Evolutionary conservation across 2,329 filamentous ascomycete genomes (phyloP).

Genomic region (Phyllosticta citribraziliensis): DNA sequence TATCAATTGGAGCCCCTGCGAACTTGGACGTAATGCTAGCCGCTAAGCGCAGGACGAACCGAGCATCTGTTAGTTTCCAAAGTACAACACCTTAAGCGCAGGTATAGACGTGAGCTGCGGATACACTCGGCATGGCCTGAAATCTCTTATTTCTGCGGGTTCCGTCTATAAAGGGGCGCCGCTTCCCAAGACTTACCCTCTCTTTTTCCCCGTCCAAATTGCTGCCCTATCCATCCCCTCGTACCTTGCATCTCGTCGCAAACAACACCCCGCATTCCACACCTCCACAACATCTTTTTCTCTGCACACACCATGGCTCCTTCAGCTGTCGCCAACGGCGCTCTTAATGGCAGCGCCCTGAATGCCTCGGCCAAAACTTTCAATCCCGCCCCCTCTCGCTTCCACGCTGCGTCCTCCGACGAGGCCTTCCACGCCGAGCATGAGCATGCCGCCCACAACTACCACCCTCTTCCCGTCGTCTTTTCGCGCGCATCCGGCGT

Average conservation of each 20-base stretch:
- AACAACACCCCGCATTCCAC: not conserved
- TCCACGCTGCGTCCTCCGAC: slow-evolving; percentile 70
- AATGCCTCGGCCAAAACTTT: slow-evolving; percentile 5
- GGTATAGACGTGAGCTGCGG: slow-evolving; percentile 15
- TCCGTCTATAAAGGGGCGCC: slow-evolving; percentile 3
- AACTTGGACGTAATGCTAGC: slow-evolving; percentile 10
- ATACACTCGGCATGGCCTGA: slow-evolving; percentile 6
- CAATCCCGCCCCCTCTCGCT: slow-evolving; percentile 21
- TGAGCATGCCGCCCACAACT: slow-evolving; percentile 91
- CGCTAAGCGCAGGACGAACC: slow-evolving; percentile 17
- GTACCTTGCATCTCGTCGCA: not conserved
- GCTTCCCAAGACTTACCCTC: not conserved
- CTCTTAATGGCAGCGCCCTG: slow-evolving; percentile 18
- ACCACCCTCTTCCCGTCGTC: slow-evolving; percentile 91
- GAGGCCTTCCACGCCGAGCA: slow-evolving; percentile 73
- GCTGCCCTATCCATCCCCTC: not conserved
- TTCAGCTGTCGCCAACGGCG: slow-evolving; percentile 12
- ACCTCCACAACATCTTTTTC: not conserved
- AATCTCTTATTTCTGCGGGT: slow-evolving; percentile 1
- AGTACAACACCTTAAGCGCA: slow-evolving; percentile 16
- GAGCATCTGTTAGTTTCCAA: slow-evolving; percentile 1
- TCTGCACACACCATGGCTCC: slow-evolving; percentile 6
- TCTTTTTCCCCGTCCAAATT: not conserved
- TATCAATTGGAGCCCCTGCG: not conserved
- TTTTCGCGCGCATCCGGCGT: slow-evolving; percentile 60